Evolutionary conservation across 2,329 filamentous ascomycete species (phyloP), one percentile per base, ranked within the genome.

Genomic region (Graphilbum ipis-grandicollis): DNA sequence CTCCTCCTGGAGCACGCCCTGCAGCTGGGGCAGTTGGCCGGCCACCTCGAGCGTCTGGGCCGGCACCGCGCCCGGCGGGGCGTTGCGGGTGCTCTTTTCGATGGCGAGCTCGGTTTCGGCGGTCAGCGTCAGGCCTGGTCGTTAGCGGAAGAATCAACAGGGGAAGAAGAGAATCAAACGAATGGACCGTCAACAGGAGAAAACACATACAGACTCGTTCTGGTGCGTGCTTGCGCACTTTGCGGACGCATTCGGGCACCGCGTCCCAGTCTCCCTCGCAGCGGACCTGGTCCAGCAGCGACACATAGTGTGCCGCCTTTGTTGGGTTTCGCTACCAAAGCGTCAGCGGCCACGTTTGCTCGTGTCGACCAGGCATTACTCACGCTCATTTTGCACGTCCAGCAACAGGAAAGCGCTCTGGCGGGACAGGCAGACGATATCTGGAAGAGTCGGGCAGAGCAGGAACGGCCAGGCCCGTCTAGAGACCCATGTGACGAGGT

Each of bases 151-250:
- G 34, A 33, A n/a, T 25, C 21, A 31, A 39, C 33, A 33, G 1
- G 5, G 9, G 17, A 28, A 14, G 5, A n/a, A 15, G 38, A 40
- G 36, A 42, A n/a, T n/a, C n/a, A n/a, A n/a, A n/a, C n/a, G n/a
- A n/a, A n/a, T n/a, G n/a, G 29, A 12, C 7, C n/a, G 10, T 4
- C 7, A 17, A 13, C 5, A 12, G 29, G 29, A 17, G 29, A 18
- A 36, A 42, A 39, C 44, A 52, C 72, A 49, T 77, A 94, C 88
- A 93, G 58, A 72, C 71, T 56, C 82, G 73, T 42, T 81, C 72
- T 30, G 85, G 79, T 48, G 85, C 82, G 68, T 98, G 88, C 58
- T 98, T 96, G 51, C 79, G 80, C 50, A 96, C 71, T 59, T 98
- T 98, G 54, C 88, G 75, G 49, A 90, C 77, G 44, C 93, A 69